Evolutionary conservation across 1,139 yeast species (phyloP).

Genomic region (Nakaseomyces bracarensis): DNA sequence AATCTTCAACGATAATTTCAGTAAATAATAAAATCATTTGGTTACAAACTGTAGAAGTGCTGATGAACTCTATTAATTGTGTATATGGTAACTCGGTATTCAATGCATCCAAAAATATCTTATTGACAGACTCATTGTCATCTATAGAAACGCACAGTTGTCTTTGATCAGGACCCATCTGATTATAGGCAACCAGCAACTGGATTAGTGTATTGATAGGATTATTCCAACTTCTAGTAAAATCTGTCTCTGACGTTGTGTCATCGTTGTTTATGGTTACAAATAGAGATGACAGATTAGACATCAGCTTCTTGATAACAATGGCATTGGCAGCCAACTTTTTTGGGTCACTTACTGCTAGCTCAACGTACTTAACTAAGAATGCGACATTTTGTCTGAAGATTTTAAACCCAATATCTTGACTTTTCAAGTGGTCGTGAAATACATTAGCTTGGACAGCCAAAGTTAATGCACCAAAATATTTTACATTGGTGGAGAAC

Average conservation of each 20-base stretch:
- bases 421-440: conserved; percentile 12
- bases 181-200: conserved; percentile 17
- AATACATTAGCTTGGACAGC: conserved; percentile 45
- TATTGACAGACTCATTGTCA: conserved; percentile 9
- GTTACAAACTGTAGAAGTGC: conserved; percentile 18
- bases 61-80: conserved; percentile 25
- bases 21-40: conserved; percentile 34
- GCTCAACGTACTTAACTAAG: conserved; percentile 12
- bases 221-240: conserved; percentile 32
- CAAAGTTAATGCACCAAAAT: conserved; percentile 66
- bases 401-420: conserved; percentile 20
- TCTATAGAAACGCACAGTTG: conserved; percentile 10
- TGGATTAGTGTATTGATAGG: conserved; percentile 35
- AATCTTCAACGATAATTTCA: conserved; percentile 51
- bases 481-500: conserved; percentile 45
- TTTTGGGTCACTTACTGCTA: conserved; percentile 13
- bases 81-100: conserved; percentile 19
- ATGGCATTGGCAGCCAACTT: conserved; percentile 21
- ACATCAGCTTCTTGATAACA: conserved; percentile 40
- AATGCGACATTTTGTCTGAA: conserved; percentile 26
- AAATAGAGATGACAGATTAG: conserved; percentile 49
- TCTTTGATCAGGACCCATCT: conserved; percentile 9
- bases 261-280: conserved; percentile 27
- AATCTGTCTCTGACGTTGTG: conserved; percentile 5
- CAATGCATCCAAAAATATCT: conserved; percentile 11